Percentiles rank a stretch among this genome's conserved stretches.
These are phyloP conservation scores for Ceratobasidium sp. DNA, from an alignment of 1,284 basidiomycete genomes.

Conservation along the genomic window DNA sequence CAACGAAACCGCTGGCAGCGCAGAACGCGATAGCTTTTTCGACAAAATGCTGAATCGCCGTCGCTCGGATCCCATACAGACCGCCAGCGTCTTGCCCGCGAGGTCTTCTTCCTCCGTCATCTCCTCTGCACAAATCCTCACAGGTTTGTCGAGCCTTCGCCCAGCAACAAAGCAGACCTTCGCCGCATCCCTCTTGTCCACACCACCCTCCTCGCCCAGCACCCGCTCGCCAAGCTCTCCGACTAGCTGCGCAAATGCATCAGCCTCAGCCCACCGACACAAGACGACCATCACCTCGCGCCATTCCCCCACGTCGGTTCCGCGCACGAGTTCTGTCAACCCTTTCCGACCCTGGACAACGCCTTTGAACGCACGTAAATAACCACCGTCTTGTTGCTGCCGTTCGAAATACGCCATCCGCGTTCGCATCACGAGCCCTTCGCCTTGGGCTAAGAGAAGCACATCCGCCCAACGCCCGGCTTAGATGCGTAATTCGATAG, in stretches of 20 bases:
- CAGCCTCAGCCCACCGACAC: conserved; percentile 90
- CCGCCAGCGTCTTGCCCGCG: conserved; percentile 60
- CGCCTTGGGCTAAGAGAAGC: conserved; percentile 67
- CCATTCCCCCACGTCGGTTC: conserved; percentile 87
- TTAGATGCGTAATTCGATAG: conserved; percentile 92
- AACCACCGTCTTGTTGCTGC: conserved; percentile 75
- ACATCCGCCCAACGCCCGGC: conserved; percentile 89
- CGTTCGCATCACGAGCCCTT: conserved; percentile 90
- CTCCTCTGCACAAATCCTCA: conserved; percentile 82
- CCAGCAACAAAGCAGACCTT: conserved; percentile 29
- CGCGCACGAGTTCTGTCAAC: conserved; percentile 92
- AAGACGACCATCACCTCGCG: conserved; percentile 68
- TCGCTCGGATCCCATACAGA: conserved; percentile 84
- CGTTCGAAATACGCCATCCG: conserved; percentile 96
- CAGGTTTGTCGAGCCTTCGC: conserved; percentile 65
- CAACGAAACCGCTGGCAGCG: conserved; percentile 87
- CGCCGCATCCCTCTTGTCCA: background rate
- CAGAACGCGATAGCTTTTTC: conserved; percentile 98
- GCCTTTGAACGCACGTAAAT: conserved; percentile 95
- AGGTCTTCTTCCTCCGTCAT: conserved; percentile 69
- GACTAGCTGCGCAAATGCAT: conserved; percentile 87
- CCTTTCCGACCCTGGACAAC: conserved; percentile 86
- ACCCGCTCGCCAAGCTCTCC: conserved; percentile 83
- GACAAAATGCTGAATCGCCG: conserved; percentile 70
- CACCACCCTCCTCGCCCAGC: background rate